phyloP scores from a whole-genome alignment of 2,329 filamentous ascomycete genomes.

The Colletotrichum australisinense region DNA sequence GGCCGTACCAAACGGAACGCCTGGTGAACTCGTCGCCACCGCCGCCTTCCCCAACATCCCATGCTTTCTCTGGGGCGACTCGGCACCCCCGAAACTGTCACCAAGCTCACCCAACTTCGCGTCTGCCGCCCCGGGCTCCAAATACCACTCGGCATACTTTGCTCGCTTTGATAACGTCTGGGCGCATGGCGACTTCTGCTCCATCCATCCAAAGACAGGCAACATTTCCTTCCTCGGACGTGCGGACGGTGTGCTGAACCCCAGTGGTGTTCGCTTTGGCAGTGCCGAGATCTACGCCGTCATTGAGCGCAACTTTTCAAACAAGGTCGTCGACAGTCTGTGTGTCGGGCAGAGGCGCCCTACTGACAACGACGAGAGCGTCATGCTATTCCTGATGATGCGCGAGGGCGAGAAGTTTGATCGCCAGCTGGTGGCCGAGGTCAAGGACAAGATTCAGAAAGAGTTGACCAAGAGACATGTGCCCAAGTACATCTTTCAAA shows the following conservation, averaged over 20 bases:
- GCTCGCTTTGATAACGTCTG: conserved; percentile 75
- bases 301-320: conserved; percentile 73
- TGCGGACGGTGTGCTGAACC: conserved; percentile 84
- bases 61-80: conserved; percentile 71
- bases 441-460: conserved; percentile 73
- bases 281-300: conserved; percentile 84
- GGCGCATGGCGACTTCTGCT: conserved; percentile 87
- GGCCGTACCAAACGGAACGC: conserved; percentile 66
- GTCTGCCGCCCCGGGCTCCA: conserved; percentile 59
- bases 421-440: conserved; percentile 61
- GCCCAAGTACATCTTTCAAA: conserved; percentile 82
- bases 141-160: conserved; percentile 72
- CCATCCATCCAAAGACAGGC: conserved; percentile 74
- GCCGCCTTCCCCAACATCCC: conserved; percentile 82
- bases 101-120: conserved; percentile 41
- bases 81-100: neutral
- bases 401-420: conserved; percentile 67
- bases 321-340: conserved; percentile 75
- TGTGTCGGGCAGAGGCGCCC: conserved; percentile 83
- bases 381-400: conserved; percentile 68
- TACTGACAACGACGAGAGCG: conserved; percentile 62
- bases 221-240: conserved; percentile 75
- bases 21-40: conserved; percentile 81
- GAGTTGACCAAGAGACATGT: conserved; percentile 81
- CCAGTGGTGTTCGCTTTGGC: conserved; percentile 82